Conservation (phyloP, 2,329 filamentous ascomycete species). For the Lasiodiplodia sp. region DNA sequence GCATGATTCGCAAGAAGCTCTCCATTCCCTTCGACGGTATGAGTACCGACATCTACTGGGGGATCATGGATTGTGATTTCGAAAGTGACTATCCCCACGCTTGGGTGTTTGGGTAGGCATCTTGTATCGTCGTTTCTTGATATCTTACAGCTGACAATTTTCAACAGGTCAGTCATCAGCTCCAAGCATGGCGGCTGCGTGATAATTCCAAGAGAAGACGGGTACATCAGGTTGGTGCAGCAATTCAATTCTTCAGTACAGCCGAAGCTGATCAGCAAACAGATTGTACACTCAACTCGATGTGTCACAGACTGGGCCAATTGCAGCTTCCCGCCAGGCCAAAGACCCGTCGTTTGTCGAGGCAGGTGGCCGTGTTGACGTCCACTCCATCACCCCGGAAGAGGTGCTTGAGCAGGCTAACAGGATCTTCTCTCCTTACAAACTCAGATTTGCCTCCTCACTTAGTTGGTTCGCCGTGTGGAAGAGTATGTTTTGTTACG, state of each 20-base stretch:
- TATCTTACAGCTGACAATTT: background rate
- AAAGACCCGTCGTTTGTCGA: constrained; percentile 38
- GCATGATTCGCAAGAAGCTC: constrained; percentile 40
- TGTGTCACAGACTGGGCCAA: constrained; percentile 35
- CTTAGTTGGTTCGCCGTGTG: constrained; percentile 49
- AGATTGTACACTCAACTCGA: constrained; percentile 45
- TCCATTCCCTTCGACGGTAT: constrained; percentile 41
- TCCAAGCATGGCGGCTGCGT: constrained; percentile 42
- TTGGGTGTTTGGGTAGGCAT: constrained; percentile 32
- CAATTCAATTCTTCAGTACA: background rate
- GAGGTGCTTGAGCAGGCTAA: constrained; percentile 46
- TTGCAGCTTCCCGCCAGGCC: constrained; percentile 30
- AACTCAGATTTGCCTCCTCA: constrained; percentile 40
- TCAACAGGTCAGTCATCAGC: constrained; percentile 30
- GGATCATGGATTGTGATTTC: constrained; percentile 40
- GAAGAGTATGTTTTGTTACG: constrained; percentile 31
- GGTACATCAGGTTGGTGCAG: constrained; percentile 34
- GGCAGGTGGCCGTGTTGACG: constrained; percentile 40
- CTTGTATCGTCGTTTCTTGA: background rate
- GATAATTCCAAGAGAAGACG: constrained; percentile 46
- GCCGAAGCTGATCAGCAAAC: constrained; percentile 33
- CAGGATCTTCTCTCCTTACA: constrained; percentile 45
- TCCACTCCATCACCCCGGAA: constrained; percentile 46
- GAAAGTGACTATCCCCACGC: constrained; percentile 34
- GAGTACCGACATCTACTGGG: constrained; percentile 46